Evolutionary conservation across 441 rosid genomes (phyloP).

Genomic region (Mallotus repandus): DNA sequence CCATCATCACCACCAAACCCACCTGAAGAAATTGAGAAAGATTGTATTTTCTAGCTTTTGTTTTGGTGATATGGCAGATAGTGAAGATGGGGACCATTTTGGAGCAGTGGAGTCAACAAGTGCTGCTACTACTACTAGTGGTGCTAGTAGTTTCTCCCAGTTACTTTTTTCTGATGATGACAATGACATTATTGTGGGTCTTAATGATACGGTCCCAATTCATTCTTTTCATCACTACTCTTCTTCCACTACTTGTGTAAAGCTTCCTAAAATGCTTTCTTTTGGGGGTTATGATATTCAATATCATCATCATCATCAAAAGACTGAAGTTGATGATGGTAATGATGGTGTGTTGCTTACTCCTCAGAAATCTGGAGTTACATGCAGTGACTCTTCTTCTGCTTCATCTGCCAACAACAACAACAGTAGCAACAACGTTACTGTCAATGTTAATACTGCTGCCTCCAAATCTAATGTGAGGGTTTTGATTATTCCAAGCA

Average conservation of each 20-base stretch:
- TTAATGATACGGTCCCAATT: conserved; percentile 21
- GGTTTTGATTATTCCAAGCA: not conserved
- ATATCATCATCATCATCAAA: not conserved
- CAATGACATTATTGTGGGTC: conserved; percentile 24
- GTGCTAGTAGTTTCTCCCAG: conserved; percentile 54
- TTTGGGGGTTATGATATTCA: conserved; percentile 43
- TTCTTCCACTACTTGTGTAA: conserved; percentile 15
- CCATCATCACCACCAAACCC: not conserved
- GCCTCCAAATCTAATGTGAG: conserved; percentile 38
- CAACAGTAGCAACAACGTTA: not conserved
- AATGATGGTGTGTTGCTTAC: conserved; percentile 24
- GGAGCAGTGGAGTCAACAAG: conserved; percentile 9
- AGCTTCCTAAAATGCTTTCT: conserved; percentile 67
- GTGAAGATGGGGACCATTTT: conserved; percentile 37
- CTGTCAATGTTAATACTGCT: conserved; percentile 13
- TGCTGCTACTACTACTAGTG: too few relatives aligned
- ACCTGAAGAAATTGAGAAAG: not conserved
- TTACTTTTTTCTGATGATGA: conserved; percentile 47
- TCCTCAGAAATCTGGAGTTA: conserved; percentile 34
- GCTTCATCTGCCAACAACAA: conserved; percentile 28
- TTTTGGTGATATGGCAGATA: conserved; percentile 40
- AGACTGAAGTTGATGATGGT: not conserved
- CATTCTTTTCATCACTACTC: conserved; percentile 19
- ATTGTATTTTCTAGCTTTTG: not conserved
- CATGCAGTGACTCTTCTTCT: conserved; percentile 46